These are phyloP conservation scores for Catharanthus roseus DNA, from an alignment of 257 asterid genomes.

Conservation along the genomic window DNA sequence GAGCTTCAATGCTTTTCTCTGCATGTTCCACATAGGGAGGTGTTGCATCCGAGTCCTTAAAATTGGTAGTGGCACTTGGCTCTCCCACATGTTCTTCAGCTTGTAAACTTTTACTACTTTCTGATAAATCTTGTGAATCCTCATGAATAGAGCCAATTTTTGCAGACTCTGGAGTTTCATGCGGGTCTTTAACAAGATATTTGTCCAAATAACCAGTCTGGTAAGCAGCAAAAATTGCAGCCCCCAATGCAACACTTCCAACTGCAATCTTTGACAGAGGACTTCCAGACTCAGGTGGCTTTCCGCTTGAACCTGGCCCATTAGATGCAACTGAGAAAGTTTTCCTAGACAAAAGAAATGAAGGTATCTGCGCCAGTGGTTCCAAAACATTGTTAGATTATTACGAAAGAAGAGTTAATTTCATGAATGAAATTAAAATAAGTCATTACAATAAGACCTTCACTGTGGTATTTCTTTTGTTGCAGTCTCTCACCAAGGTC, in stretches of 20 bases:
- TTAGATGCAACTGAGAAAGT: slow-evolving; percentile 45
- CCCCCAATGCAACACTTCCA: slow-evolving; percentile 68
- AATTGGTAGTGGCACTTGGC: slow-evolving; percentile 20
- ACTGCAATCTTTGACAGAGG: slow-evolving; percentile 43
- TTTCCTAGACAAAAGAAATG: slow-evolving; percentile 79
- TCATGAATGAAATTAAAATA: slow-evolving; percentile 14
- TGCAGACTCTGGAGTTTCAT: slow-evolving; percentile 30
- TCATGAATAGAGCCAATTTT: slow-evolving; percentile 21
- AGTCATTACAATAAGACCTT: neutral
- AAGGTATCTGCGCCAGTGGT: slow-evolving; percentile 58
- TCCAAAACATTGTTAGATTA: neutral
- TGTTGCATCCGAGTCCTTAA: slow-evolving; percentile 32
- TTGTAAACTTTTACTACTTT: slow-evolving; percentile 23
- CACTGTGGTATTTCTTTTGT: neutral
- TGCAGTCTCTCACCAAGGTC: neutral
- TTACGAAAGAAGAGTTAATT: neutral
- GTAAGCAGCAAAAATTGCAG: slow-evolving; percentile 63
- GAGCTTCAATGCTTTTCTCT: slow-evolving; percentile 37
- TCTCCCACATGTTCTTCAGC: slow-evolving; percentile 28
- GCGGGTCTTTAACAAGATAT: slow-evolving; percentile 47
- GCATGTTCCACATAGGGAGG: slow-evolving; percentile 31
- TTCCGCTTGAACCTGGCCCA: slow-evolving; percentile 37
- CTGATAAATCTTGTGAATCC: slow-evolving; percentile 24
- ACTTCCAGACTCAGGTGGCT: slow-evolving; percentile 44
- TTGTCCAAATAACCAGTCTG: slow-evolving; percentile 59